These are phyloP conservation scores for Ustilago xerochloae DNA, from an alignment of 1,284 basidiomycete genomes.

Conservation along the genomic window DNA sequence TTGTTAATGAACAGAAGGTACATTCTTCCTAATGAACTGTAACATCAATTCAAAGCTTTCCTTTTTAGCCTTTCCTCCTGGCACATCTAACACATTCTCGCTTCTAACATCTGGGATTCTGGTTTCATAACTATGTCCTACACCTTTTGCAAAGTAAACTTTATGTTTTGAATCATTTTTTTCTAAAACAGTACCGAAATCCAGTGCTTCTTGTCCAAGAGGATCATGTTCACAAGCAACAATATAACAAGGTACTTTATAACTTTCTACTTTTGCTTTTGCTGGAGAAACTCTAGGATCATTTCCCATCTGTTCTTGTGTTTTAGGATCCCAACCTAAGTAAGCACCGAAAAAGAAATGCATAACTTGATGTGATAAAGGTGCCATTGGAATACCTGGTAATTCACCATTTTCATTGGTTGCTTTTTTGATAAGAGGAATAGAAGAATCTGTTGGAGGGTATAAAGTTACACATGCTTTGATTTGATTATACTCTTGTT, in stretches of 20 bases:
- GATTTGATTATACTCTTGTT: slow-evolving; percentile 21
- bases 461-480: slow-evolving; percentile 40
- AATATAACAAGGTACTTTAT: slow-evolving; percentile 29
- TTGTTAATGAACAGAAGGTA: slow-evolving; percentile 1
- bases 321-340: slow-evolving; percentile 14
- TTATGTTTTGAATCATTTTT: slow-evolving; percentile 10
- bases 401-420: slow-evolving; percentile 35
- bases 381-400: slow-evolving; percentile 26
- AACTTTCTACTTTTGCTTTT: slow-evolving; percentile 10
- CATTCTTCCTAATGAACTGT: slow-evolving; percentile 22
- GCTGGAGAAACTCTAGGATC: slow-evolving; percentile 36
- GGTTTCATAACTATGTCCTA: slow-evolving; percentile 39
- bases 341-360: slow-evolving; percentile 43
- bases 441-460: slow-evolving; percentile 25
- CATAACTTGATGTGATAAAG: slow-evolving; percentile 26
- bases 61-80: slow-evolving; percentile 27
- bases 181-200: slow-evolving; percentile 14
- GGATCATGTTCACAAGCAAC: slow-evolving; percentile 49
- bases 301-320: slow-evolving; percentile 2
- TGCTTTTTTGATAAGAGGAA: slow-evolving; percentile 19
- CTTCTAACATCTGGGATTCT: slow-evolving; percentile 30
- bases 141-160: slow-evolving; percentile 30
- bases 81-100: neutral
- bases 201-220: slow-evolving; percentile 20
- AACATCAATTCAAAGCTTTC: slow-evolving; percentile 30